A percentile compares a stretch with the other conserved stretches of the same genome.
These are phyloP conservation scores for Cyclotella baltica DNA, from an alignment of 108 stramenopile genomes.

Conservation along the genomic window DNA sequence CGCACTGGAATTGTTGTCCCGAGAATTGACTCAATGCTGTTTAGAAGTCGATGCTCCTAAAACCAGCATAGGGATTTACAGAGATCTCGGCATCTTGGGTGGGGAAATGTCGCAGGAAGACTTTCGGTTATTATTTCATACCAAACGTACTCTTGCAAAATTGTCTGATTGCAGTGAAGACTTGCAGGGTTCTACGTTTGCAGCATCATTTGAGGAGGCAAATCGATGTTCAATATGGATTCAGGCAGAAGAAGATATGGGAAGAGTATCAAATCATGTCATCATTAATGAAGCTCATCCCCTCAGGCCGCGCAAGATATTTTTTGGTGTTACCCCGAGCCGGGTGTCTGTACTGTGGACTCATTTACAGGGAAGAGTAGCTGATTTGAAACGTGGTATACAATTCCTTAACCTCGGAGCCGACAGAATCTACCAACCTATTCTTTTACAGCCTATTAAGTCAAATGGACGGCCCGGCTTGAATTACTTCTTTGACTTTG, in stretches of 20 bases:
- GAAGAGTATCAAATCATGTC: conserved; percentile 62
- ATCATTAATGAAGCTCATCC: conserved; percentile 63
- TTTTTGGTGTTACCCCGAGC: conserved; percentile 76
- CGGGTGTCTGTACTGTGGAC: conserved; percentile 65
- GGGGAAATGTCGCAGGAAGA: conserved; percentile 71
- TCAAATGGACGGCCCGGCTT: conserved; percentile 26
- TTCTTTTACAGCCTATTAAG: conserved; percentile 58
- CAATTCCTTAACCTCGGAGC: conserved; percentile 77
- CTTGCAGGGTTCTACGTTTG: conserved; percentile 65
- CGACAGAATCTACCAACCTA: conserved; percentile 70
- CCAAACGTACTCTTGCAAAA: conserved; percentile 18
- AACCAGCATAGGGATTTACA: conserved; percentile 57
- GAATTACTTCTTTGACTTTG: conserved; percentile 79
- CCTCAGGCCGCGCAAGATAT: conserved; percentile 66
- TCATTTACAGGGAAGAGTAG: conserved; percentile 56
- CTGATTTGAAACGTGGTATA: conserved; percentile 72
- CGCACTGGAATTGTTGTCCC: conserved; percentile 33
- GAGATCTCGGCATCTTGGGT: conserved; percentile 73
- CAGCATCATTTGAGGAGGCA: conserved; percentile 70
- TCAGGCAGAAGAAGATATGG: conserved; percentile 80
- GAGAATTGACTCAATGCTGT: conserved; percentile 59
- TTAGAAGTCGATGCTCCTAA: conserved; percentile 59
- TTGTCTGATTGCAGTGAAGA: conserved; percentile 63
- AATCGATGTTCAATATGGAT: conserved; percentile 85
- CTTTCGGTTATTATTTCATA: conserved; percentile 61